Base-by-base conservation (phyloP, 345 rosid genomes). In the Corymbia maculata region DNA sequence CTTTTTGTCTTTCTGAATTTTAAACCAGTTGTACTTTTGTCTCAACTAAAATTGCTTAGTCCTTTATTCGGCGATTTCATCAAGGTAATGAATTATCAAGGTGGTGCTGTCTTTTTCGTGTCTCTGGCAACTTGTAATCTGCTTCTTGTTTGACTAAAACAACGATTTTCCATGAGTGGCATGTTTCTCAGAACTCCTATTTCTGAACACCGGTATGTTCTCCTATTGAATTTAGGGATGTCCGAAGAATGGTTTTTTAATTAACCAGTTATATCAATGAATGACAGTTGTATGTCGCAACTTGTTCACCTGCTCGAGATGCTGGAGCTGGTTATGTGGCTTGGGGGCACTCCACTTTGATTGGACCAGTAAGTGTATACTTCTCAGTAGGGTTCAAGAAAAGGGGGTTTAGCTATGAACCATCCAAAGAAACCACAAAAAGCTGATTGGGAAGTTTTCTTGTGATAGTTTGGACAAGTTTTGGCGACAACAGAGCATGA, bases 341-440 rank as follows among this genome's bases (percentile, higher is more conserved):
- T 61, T 98, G 99, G 99, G 99, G 99, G 19, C 99, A 98, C 90
- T 98, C 99, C 70, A 97, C 98, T 84, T 96, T 97, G 59, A 93
- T 97, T 32, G 99, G 97, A 92, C 98, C 97, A 8, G 97, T 96
- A 89, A 95, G 98, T 92, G 47, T 86, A 90, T 90, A 9, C 4
- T 75, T 36, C 49, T 75, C 22, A 21, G 84, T 75, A 42, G 84
- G 66, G 84, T 75, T 75, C 47, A 75, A 10, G 49, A 19, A 75
- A 36, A 75, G 84, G 49, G 28, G 86, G 14, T 21, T 50, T 52
- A 14, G 53, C 59, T 51, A 1, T 2, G 53, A 85, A 70, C 26
- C 88, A 26, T 26, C 32, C 22, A 61, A 49, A 75, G 49, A 75
- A 42, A 49, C 50, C 51, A 17, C 79, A 36, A 70, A 55, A 88